phyloP scores from a whole-genome alignment of 805 yeast genomes.

The Wickerhamiella dianesei region DNA sequence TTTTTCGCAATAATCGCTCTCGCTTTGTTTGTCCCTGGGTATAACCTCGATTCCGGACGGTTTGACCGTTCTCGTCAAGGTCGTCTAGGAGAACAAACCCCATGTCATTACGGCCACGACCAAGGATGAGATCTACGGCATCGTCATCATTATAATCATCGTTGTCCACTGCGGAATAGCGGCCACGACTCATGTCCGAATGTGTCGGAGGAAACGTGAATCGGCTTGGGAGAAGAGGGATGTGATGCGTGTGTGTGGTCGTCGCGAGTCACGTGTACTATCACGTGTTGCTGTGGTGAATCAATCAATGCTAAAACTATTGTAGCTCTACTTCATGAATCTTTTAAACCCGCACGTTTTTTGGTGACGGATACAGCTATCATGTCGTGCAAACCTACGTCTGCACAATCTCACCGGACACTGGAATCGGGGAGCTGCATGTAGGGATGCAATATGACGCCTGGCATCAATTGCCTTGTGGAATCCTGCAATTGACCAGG shows the following conservation, averaged over 20 bases:
- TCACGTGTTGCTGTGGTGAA: too few relatives aligned
- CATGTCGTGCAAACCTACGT: conserved; percentile 1
- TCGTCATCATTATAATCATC: conserved; percentile 15
- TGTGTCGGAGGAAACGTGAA: not conserved
- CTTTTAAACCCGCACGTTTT: too few relatives aligned
- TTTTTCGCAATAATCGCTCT: conserved; percentile 1
- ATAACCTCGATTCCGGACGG: not conserved
- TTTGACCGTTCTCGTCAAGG: conserved; percentile 14
- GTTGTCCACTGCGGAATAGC: conserved; percentile 4
- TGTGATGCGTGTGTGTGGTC: too few relatives aligned
- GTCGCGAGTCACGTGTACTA: too few relatives aligned
- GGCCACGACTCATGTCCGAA: not conserved
- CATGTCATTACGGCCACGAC: conserved; percentile 7
- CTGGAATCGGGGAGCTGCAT: conserved; percentile 1
- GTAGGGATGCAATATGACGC: conserved; percentile 8
- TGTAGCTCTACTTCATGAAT: too few relatives aligned
- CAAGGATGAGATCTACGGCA: conserved; percentile 14
- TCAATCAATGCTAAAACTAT: too few relatives aligned
- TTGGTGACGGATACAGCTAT: not conserved
- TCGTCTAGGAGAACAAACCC: conserved; percentile 17
- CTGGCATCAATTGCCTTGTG: conserved; percentile 1
- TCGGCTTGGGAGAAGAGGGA: too few relatives aligned
- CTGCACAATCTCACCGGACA: conserved; percentile 3
- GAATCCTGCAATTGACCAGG: conserved; percentile 14
- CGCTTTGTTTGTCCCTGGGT: conserved; percentile 1